Evolutionary conservation across 2,329 filamentous ascomycete species (phyloP), one percentile per base, ranked within the genome.

Genomic region (Cladosporium sp.): DNA sequence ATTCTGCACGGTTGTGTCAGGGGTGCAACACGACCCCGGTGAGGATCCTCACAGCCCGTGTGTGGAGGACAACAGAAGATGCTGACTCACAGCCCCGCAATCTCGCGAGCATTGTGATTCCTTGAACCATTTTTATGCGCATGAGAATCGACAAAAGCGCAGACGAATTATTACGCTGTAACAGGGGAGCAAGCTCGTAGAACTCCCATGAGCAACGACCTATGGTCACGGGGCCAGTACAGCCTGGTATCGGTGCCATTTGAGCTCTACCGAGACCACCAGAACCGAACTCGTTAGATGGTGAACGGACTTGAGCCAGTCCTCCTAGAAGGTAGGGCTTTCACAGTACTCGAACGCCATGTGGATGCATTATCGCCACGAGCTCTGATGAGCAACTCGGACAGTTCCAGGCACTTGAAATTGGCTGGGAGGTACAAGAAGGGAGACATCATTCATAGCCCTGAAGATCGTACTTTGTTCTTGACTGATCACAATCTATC

Each of bases 331-430:
- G n/a, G n/a, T n/a, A n/a, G 45, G 45, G 28, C 28, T 32, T 32
- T n/a, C n/a, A n/a, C n/a, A n/a, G 28, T 32, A 32, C 28, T 32
- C 12, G 28, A 32, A 32, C 28, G 28, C 3, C 4, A 5, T 50
- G 47, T 50, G 47, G 47, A 15, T 50, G 36, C 32, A 15, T 32
- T 50, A 37, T 50, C 22, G 47, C 47, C 47, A 34, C 34, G 45
- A 19, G 28, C 45, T 15, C 45, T 19, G 45, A 10, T 35, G 6
- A 48, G 25, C 28, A 25, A 48, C 15, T 20, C 28, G 45, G 25
- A 19, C 24, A 28, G 17, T 4, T 17, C 42, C 20, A 45, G 42
- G 42, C 42, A 45, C 42, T 45, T 45, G 42, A 22, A n/a, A 28
- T n/a, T 22, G 42, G 42, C 24, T 28, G 22, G 6, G 7, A 45